Evolutionary conservation across 2,329 filamentous ascomycete species (phyloP).

Genomic region (Leptographium radiaticola): DNA sequence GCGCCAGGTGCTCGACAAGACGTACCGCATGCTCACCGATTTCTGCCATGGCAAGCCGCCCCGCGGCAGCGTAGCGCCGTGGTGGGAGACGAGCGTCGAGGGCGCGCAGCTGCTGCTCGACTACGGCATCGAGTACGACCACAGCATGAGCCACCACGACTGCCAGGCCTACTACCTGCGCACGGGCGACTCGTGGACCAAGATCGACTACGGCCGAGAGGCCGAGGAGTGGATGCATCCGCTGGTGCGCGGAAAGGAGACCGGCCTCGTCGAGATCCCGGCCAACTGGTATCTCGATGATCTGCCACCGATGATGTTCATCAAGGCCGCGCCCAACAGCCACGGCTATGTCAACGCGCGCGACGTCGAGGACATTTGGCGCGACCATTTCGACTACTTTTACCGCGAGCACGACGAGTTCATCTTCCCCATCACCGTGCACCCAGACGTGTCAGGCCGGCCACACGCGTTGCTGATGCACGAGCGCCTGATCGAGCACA

Average conservation of each 20-base stretch:
- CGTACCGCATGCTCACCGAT: conserved; percentile 55
- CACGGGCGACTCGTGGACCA: conserved; percentile 52
- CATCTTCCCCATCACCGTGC: conserved; percentile 65
- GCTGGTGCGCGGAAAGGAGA: conserved; percentile 42
- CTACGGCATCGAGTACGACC: conserved; percentile 59
- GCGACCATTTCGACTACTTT: conserved; percentile 59
- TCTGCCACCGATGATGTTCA: conserved; percentile 59
- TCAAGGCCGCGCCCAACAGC: conserved; percentile 49
- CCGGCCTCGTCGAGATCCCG: conserved; percentile 54
- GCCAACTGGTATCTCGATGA: conserved; percentile 53
- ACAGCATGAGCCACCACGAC: conserved; percentile 53
- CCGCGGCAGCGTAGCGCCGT: conserved; percentile 59
- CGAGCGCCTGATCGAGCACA: conserved; percentile 12
- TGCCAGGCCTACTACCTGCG: conserved; percentile 51
- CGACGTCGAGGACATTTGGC: conserved; percentile 49
- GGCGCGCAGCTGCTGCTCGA: conserved; percentile 50
- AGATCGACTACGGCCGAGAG: conserved; percentile 52
- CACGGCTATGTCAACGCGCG: conserved; percentile 46
- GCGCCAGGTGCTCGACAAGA: conserved; percentile 61
- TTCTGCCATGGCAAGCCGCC: conserved; percentile 57
- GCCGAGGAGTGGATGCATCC: conserved; percentile 56
- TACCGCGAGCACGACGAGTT: conserved; percentile 68
- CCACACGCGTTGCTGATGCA: conserved; percentile 50
- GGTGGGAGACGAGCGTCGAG: conserved; percentile 59
- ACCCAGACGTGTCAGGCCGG: conserved; percentile 59